Evolutionary conservation across 2,329 filamentous ascomycete genomes (phyloP).

Genomic region (Exophiala xenobiotica): DNA sequence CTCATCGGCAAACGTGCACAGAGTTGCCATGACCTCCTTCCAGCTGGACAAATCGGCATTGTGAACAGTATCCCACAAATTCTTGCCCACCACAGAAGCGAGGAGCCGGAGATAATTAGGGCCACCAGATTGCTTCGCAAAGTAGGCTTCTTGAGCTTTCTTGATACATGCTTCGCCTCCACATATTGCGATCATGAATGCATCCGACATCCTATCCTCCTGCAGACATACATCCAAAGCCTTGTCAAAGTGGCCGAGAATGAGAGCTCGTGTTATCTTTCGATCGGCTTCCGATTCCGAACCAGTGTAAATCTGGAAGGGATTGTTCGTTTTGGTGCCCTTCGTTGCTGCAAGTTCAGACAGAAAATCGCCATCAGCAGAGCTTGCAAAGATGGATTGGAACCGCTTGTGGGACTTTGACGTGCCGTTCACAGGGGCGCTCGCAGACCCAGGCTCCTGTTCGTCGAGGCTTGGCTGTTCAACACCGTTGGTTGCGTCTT

Average conservation of each 20-base stretch:
- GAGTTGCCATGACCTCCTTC: conserved; percentile 94
- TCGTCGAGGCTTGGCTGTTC: conserved; percentile 10
- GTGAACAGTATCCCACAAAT: conserved; percentile 96
- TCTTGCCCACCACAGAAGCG: conserved; percentile 90
- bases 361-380: conserved; percentile 76
- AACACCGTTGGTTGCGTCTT: conserved; percentile 47
- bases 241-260: conserved; percentile 86
- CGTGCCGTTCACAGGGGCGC: conserved; percentile 46
- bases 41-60: conserved; percentile 90
- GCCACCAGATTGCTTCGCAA: conserved; percentile 75
- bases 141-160: conserved; percentile 88
- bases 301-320: conserved; percentile 84
- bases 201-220: conserved; percentile 88
- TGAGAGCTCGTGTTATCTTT: conserved; percentile 79
- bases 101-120: conserved; percentile 92
- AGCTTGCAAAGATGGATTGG: conserved; percentile 78
- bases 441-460: conserved; percentile 40
- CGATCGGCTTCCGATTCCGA: conserved; percentile 82
- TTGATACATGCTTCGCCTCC: conserved; percentile 90
- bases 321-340: conserved; percentile 87
- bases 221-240: conserved; percentile 85
- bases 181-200: conserved; percentile 96
- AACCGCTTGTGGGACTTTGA: conserved; percentile 61
- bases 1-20: conserved; percentile 93
- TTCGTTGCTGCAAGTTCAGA: conserved; percentile 82